phyloP scores from a whole-genome alignment of 2,329 filamentous ascomycete genomes.

The Penicillium sp. region DNA sequence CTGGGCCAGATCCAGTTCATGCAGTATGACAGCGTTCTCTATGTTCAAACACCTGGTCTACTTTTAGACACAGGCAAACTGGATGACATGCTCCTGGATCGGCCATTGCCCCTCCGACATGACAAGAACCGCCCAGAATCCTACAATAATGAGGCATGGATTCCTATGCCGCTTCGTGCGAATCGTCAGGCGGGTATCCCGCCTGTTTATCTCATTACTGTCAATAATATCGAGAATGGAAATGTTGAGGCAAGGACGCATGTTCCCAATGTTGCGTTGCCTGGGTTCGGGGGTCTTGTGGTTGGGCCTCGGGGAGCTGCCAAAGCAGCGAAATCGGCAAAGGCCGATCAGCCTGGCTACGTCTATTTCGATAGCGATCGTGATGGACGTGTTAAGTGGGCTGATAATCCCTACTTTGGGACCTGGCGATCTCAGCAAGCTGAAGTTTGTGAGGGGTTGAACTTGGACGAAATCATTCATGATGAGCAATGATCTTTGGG shows the following conservation, averaged over 20 bases:
- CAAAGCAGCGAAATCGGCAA: not conserved
- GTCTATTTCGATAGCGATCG: slow-evolving; percentile 35
- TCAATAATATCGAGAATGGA: slow-evolving; percentile 29
- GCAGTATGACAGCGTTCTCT: slow-evolving; percentile 39
- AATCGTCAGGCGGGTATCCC: slow-evolving; percentile 27
- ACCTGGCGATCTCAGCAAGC: slow-evolving; percentile 31
- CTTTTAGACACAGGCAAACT: slow-evolving; percentile 32
- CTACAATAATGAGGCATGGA: slow-evolving; percentile 34
- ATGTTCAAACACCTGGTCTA: slow-evolving; percentile 37
- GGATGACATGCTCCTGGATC: slow-evolving; percentile 32
- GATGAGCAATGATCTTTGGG: slow-evolving; percentile 17
- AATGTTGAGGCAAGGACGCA: slow-evolving; percentile 33
- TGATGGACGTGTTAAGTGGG: slow-evolving; percentile 27
- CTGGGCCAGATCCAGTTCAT: slow-evolving; percentile 34
- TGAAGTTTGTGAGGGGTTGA: slow-evolving; percentile 33
- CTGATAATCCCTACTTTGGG: slow-evolving; percentile 29
- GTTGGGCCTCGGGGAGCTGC: slow-evolving; percentile 20
- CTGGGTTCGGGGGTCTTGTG: slow-evolving; percentile 28
- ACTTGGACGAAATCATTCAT: slow-evolving; percentile 22
- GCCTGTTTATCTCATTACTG: slow-evolving; percentile 32
- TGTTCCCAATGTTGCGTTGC: slow-evolving; percentile 28
- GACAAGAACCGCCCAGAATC: slow-evolving; percentile 30
- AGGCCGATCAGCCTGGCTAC: slow-evolving; percentile 26
- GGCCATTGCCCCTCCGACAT: slow-evolving; percentile 27
- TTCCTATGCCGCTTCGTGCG: slow-evolving; percentile 28